Base-by-base conservation (phyloP, 2,329 filamentous ascomycete genomes). In the Sporothrix variecibatus region DNA sequence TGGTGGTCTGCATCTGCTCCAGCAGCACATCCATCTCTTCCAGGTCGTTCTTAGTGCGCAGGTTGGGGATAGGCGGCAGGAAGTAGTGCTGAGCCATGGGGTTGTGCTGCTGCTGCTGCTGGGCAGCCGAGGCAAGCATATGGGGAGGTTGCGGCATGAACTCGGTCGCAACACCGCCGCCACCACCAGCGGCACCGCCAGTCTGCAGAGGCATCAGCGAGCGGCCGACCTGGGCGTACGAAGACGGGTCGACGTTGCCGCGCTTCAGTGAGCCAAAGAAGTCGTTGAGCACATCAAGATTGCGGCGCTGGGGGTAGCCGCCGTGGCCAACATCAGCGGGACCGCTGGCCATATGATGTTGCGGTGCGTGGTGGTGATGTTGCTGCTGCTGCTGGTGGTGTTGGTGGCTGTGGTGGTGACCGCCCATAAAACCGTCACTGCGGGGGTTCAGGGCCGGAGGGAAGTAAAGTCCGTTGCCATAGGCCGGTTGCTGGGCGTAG, bases 261-360 rank as follows among this genome's bases (percentile, higher is more conserved):
- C 95, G 93, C 76, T 98, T 98, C 78, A 94, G 91, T 81, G 93
- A 94, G 78, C 93, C 94, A 78, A 98, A 97, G 85, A 98, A 97
- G 81, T 97, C 94, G 80, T 97, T 95, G 75, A 98, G 86, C 74
- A 93, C 93, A 80, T 98, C 94, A 78, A 92, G 93, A n/a, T 90
- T 90, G 76, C 94, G 93, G 85, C 95, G 96, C 80, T 93, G 90
- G 78, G 90, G 88, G 80, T 95, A 93, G 79, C 92, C 85, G 46
- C 81, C 81, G 28, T 81, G 79, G 49, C 81, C 75, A 0, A 40
- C 34, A 31, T 60, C 58, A n/a, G 38, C 62, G 0, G 68, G 28
- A 3, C 68, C 69, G 26, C 58, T 40, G 60, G 70, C 72, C 46
- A 75, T 34, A 23, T 76, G 75, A 28, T 76, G 75, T 38, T 73